These are phyloP conservation scores for Penicillium maclennaniae DNA, from an alignment of 495 filamentous ascomycete genomes.

Conservation along the genomic window DNA sequence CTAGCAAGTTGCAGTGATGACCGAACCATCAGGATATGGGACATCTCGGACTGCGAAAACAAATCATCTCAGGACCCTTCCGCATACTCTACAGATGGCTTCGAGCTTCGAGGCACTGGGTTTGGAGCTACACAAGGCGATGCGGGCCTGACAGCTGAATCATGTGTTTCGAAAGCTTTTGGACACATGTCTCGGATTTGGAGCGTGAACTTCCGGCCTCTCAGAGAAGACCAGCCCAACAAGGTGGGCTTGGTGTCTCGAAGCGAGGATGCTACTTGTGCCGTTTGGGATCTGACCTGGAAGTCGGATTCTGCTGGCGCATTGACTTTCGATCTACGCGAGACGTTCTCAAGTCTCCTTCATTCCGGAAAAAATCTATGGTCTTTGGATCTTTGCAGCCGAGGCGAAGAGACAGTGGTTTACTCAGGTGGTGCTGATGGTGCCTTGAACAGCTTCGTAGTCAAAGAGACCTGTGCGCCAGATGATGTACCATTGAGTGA, in stretches of 20 bases:
- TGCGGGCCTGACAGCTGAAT: constrained; percentile 28
- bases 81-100: constrained; percentile 43
- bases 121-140: constrained; percentile 27
- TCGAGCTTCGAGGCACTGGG: constrained; percentile 42
- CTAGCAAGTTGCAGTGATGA: constrained; percentile 95
- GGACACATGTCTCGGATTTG: constrained; percentile 89
- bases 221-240: constrained; percentile 11
- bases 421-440: constrained; percentile 91
- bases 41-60: constrained; percentile 56
- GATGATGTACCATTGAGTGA: constrained; percentile 8
- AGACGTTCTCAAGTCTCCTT: constrained; percentile 50
- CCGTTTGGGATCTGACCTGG: constrained; percentile 61
- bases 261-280: constrained; percentile 73
- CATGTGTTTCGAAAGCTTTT: constrained; percentile 62
- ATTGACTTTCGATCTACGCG: constrained; percentile 40
- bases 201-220: constrained; percentile 64
- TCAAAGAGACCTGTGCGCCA: constrained; percentile 2
- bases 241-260: constrained; percentile 59
- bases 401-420: constrained; percentile 37
- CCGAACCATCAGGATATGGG: constrained; percentile 85
- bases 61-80: constrained; percentile 29
- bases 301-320: constrained; percentile 14
- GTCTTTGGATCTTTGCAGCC: constrained; percentile 55
- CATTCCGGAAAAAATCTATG: constrained; percentile 93
- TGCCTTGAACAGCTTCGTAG: constrained; percentile 37